Base-by-base conservation (phyloP, 78 protist species). In the Creolimax fragrantissima region DNA sequence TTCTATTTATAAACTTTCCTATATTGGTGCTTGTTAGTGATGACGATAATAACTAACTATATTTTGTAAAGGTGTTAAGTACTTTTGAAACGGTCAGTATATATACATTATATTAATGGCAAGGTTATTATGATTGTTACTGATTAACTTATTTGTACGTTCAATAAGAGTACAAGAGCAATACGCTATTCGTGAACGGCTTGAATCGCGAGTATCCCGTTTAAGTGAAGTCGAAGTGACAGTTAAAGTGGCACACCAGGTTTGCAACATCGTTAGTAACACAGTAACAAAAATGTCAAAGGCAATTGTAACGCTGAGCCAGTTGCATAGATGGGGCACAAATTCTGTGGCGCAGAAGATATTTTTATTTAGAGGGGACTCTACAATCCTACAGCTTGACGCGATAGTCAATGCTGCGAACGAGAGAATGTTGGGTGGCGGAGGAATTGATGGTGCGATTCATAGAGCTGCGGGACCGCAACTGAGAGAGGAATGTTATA, bases 331-430 rank as follows among this genome's bases (percentile, higher is more conserved):
- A 17, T 58, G 74, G 74, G 74, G 74, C 24, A 58, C 74, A 32
- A 58, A 17, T 58, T 24, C 88, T 11, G 11, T 84, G 44, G 88
- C 88, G 11, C 17, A 39, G 47, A 93, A 81, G 36, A 32, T 95
- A 2, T 41, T 81, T 42, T 42, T 95, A 32, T 66, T 11, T 66
- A 45, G 41, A 6, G 96, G 97, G 3, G 95, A 91, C 84, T 83
- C 91, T 5, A 93, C 94, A 5, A 3, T 4, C 5, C 89, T 95
- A 35, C 36, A 6, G 4, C 39, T 95, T 6, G 97, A 95, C 91
- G 94, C 94, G 32, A 94, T 95, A n/a, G 95, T 94, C n/a, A 95
- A 95, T 35, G 97, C 97, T 5, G 97, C 96, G 6, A 95, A 95
- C 94, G 2, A 11, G 43, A 3, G 44, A 2, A 39, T 91, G 24